phyloP scores from a whole-genome alignment of 495 filamentous ascomycete species.

The Penicillium odoratum region DNA sequence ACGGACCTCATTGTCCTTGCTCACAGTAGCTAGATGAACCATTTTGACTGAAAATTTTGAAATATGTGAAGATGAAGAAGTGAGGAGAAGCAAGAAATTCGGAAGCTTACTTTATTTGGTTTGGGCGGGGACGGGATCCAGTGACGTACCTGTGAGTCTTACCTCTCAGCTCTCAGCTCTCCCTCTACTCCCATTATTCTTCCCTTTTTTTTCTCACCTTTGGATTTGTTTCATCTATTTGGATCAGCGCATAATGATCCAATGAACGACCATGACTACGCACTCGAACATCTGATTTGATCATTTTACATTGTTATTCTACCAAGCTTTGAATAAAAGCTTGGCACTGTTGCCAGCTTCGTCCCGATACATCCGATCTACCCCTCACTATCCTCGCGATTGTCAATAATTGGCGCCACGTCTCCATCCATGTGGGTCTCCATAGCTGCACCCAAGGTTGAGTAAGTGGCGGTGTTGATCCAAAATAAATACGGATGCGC shows the following conservation, averaged over 20 bases:
- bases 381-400: background rate
- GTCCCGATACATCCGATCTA: slow-evolving; percentile 11
- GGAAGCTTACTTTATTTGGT: too few relatives aligned
- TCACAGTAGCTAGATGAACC: slow-evolving; percentile 41
- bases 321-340: slow-evolving; percentile 20
- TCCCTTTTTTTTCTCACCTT: too few relatives aligned
- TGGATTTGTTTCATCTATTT: background rate
- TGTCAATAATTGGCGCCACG: slow-evolving; percentile 12
- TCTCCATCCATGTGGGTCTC: background rate
- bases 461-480: background rate
- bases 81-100: background rate
- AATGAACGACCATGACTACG: slow-evolving; percentile 3
- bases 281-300: background rate
- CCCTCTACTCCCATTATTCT: too few relatives aligned
- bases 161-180: too few relatives aligned
- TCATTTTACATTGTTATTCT: background rate
- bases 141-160: background rate
- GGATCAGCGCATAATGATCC: background rate
- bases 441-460: too few relatives aligned
- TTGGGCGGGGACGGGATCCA: too few relatives aligned
- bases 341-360: background rate
- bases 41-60: slow-evolving; percentile 18
- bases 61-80: background rate
- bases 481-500: slow-evolving; percentile 5
- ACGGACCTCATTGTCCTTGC: slow-evolving; percentile 32